These are phyloP conservation scores for Trichosporon coremiiforme DNA, from an alignment of 1,284 basidiomycete genomes.

Conservation along the genomic window DNA sequence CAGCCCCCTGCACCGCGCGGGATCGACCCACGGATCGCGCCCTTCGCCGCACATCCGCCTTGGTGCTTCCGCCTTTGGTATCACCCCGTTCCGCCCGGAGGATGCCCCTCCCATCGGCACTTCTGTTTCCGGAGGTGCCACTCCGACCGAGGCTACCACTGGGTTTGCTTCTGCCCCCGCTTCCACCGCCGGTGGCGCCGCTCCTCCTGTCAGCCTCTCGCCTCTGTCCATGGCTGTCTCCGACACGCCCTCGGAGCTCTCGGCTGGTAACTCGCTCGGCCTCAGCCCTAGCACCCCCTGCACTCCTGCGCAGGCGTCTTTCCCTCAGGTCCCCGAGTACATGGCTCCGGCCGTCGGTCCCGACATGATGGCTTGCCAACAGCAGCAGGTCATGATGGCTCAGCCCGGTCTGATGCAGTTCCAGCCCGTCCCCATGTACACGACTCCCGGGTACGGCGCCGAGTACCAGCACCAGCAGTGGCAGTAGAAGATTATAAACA, in stretches of 20 bases:
- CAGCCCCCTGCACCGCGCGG: slow-evolving; percentile 27
- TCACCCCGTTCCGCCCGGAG: slow-evolving; percentile 26
- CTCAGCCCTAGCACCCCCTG: slow-evolving; percentile 26
- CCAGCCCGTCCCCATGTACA: slow-evolving; percentile 23
- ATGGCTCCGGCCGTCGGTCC: slow-evolving; percentile 11
- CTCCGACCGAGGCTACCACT: slow-evolving; percentile 11
- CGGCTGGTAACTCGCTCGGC: neutral
- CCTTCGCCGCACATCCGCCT: slow-evolving; percentile 30
- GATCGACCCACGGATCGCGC: slow-evolving; percentile 27
- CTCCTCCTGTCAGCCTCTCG: slow-evolving; percentile 23
- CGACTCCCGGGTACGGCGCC: slow-evolving; percentile 9
- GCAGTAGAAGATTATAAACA: slow-evolving; percentile 25
- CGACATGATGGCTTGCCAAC: slow-evolving; percentile 23
- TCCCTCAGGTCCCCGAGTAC: slow-evolving; percentile 24
- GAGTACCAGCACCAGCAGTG: slow-evolving; percentile 28
- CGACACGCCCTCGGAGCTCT: slow-evolving; percentile 21
- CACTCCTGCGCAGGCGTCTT: slow-evolving; percentile 29
- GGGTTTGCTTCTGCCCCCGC: slow-evolving; percentile 15
- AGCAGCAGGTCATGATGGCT: slow-evolving; percentile 22
- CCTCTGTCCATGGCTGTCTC: slow-evolving; percentile 26
- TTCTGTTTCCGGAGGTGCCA: neutral
- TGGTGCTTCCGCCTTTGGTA: slow-evolving; percentile 29
- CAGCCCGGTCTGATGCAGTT: slow-evolving; percentile 19
- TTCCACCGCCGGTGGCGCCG: slow-evolving; percentile 8
- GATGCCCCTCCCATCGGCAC: slow-evolving; percentile 16